Base-by-base conservation (phyloP, 495 filamentous ascomycete genomes). In the Xeromyces bisporus region DNA sequence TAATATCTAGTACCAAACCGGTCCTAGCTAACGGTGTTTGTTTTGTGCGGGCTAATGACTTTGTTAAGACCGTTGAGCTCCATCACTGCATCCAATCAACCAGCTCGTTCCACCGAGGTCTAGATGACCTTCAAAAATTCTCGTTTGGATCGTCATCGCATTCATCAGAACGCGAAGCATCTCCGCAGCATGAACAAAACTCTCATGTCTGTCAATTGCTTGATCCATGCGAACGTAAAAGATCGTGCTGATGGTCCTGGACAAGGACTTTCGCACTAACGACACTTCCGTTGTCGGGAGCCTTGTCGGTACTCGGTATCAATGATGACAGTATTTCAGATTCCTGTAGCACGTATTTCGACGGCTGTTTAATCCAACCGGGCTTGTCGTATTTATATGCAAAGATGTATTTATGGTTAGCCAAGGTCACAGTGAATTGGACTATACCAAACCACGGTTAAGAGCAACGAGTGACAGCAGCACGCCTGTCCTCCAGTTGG, bases 181-280 rank as follows among this genome's bases (percentile, higher is more conserved):
- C 46, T 87, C 81, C 29, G 84, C 78, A 39, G 74, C 69, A 13
- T 74, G 64, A 3, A 85, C 58, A 3, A 73, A 67, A 49, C 86
- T 87, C 32, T 62, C 53, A 28, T 67, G 66, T 0, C 85, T 86
- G 29, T 83, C 85, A 28, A 93, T 60, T 18, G 73, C 69, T 2
- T 87, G 86, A 47, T 94, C 86, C 3, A 94, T 69, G 13, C 86
- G 81, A 0, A 93, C 74, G 23, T 75, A 80, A 59, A 94, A 92
- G 39, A 93, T n/a, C 80, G 52, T 94, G 86, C 50, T 94, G 86
- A 43, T 94, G 86, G 42, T 79, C 71, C 42, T 75, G 63, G 6
- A 68, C 84, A 5, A 93, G 64, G 2, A 86, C 84, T 1, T 86
- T 86, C 0, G 82, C 84, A 41, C 83, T 77, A 7, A 94, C 81